phyloP scores from a whole-genome alignment of 768 basidiomycete species.

The Lepiota brunneoincarnata region DNA sequence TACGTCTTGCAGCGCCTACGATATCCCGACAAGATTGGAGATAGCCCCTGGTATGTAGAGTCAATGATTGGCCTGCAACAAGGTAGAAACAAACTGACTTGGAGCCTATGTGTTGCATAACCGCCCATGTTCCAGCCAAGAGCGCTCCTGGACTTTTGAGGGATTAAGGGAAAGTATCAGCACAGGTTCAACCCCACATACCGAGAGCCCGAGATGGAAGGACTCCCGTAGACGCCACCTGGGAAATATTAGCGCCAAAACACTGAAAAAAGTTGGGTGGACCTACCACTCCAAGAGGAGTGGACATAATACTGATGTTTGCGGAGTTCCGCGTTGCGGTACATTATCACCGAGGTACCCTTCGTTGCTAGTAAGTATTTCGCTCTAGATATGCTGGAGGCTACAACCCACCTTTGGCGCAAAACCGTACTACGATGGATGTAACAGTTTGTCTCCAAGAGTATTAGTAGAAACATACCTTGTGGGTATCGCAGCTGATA shows the following conservation, averaged over 20 bases:
- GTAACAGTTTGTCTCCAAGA: constrained; percentile 2
- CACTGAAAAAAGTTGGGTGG: neutral
- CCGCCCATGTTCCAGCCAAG: constrained; percentile 95
- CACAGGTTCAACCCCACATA: constrained; percentile 28
- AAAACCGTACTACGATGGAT: constrained; percentile 72
- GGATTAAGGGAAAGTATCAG: neutral
- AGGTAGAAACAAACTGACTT: constrained; percentile 48
- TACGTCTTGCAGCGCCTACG: constrained; percentile 67
- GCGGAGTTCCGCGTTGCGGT: constrained; percentile 73
- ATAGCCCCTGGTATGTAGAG: constrained; percentile 63
- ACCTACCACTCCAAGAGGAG: constrained; percentile 71
- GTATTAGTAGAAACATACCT: constrained; percentile 40
- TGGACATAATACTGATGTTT: constrained; percentile 85
- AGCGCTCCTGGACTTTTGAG: constrained; percentile 79
- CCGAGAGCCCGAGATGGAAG: constrained; percentile 89
- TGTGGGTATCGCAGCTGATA: constrained; percentile 96
- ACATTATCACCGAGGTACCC: constrained; percentile 96
- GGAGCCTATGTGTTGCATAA: constrained; percentile 90
- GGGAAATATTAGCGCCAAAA: constrained; percentile 13
- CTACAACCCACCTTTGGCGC: constrained; percentile 70
- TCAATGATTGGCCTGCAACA: neutral
- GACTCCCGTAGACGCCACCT: constrained; percentile 91
- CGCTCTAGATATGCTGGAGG: neutral
- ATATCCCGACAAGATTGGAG: constrained; percentile 81
- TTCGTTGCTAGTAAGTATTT: constrained; percentile 24